Base-by-base conservation (phyloP, 2,329 filamentous ascomycete genomes). In the Nemania sp. region DNA sequence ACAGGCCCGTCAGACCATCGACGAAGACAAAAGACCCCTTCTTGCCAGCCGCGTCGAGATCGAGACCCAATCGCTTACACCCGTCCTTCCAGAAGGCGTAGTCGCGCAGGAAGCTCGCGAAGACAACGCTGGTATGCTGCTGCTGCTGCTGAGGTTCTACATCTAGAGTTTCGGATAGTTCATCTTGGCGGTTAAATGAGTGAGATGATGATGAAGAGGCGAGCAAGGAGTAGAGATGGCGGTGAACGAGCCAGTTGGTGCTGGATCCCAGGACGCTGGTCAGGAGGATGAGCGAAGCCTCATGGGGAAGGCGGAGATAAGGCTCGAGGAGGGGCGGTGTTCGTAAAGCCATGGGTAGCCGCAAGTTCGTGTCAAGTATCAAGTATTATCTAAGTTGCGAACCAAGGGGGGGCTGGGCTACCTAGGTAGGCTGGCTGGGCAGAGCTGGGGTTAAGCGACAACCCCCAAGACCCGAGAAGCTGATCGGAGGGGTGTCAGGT, bases 71-170 rank as follows among this genome's bases (percentile, higher is more conserved):
- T 79, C 90, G 90, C 61, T 88, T 86, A 1, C 86, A 86, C 57
- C 92, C 90, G 2, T 90, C 87, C 70, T 84, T 89, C 93, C 94
- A 98, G 77, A 97, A 97, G 1, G 87, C 82, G 70, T 86, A 87
- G 74, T 95, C 91, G 68, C 93, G 87, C 80, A 97, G 82, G 80
- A 96, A 97, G 81, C 92, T 97, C 66, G 96, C 89, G 2, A 98
- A 83, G 2, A 97, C 84, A 0, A 98, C 86, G 57, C 83, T 85
- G 27, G 79, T 80, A 51, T 81, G 80, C 11, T 81, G 80, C 13
- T 77, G 80, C 13, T 77, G 76, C 11, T 77, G 32, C 32, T 35
- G 76, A 15, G 10, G 43, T 5, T 26, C 41, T n/a, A 13, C 24
- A 38, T 75, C 32, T 76, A 67, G 41, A 43, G 55, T 20, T 38